phyloP scores from a whole-genome alignment of 2,329 filamentous ascomycete genomes.

The Thielaviopsis ethacetica region DNA sequence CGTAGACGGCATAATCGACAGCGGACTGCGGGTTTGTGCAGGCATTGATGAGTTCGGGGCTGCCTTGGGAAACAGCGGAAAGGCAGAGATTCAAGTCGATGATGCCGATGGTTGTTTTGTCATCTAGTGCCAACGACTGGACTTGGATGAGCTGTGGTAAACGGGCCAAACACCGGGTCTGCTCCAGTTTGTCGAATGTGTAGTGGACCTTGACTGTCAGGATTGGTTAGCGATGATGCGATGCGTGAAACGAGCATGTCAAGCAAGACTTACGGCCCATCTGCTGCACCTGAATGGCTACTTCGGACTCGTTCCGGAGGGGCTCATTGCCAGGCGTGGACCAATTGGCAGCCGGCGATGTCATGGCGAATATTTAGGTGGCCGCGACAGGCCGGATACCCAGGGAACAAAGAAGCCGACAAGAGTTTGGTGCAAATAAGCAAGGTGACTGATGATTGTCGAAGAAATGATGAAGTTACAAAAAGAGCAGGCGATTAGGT shows the following conservation, averaged over 20 bases:
- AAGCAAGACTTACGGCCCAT: constrained; percentile 46
- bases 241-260: constrained; percentile 13
- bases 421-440: not conserved
- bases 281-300: constrained; percentile 34
- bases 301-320: constrained; percentile 27
- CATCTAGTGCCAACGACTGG: constrained; percentile 66
- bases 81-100: constrained; percentile 79
- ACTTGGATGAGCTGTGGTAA: constrained; percentile 66
- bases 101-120: constrained; percentile 65
- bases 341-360: constrained; percentile 9
- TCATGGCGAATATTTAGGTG: constrained; percentile 1
- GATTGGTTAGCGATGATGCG: constrained; percentile 14
- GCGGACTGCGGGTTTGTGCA: constrained; percentile 35
- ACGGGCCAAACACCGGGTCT: constrained; percentile 77
- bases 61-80: constrained; percentile 59
- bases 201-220: constrained; percentile 82
- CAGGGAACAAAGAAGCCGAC: not conserved
- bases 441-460: not conserved
- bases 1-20: constrained; percentile 90
- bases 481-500: not conserved
- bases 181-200: constrained; percentile 80
- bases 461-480: not conserved
- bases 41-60: constrained; percentile 53
- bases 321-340: constrained; percentile 1
- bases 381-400: not conserved